These are phyloP conservation scores for Hibiscus trionum DNA, from an alignment of 345 rosid genomes.

Conservation along the genomic window DNA sequence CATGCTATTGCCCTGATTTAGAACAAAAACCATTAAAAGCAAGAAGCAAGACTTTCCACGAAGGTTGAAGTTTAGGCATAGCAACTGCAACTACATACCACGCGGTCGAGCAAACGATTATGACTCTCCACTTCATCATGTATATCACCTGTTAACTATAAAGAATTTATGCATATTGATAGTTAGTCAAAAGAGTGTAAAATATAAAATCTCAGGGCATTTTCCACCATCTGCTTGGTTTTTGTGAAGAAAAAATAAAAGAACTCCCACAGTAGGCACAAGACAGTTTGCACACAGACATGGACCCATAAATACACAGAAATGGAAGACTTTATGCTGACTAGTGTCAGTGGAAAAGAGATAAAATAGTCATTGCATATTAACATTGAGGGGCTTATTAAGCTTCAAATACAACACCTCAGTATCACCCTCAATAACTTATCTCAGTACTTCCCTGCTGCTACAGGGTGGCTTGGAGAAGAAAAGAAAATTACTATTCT, in stretches of 20 bases:
- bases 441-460: not conserved
- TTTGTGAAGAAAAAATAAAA: not conserved
- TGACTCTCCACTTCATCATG: slow-evolving; percentile 88
- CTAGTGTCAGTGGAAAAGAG: not conserved
- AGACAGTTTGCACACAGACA: not conserved
- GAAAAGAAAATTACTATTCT: not conserved
- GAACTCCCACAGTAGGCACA: not conserved
- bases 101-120: slow-evolving; percentile 66
- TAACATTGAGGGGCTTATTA: not conserved
- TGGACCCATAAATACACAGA: not conserved
- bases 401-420: not conserved
- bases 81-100: slow-evolving; percentile 33
- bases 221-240: not conserved
- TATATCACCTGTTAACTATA: slow-evolving; percentile 78
- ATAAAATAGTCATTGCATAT: not conserved
- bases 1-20: slow-evolving; percentile 72
- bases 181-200: not conserved
- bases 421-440: not conserved
- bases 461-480: not conserved
- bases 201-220: not conserved
- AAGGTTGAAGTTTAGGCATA: not conserved
- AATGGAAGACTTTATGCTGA: not conserved
- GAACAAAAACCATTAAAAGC: slow-evolving; percentile 13
- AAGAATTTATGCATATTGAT: not conserved
- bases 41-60: slow-evolving; percentile 1